A percentile compares a stretch with the other conserved stretches of the same genome.
Evolutionary conservation across 495 filamentous ascomycete genomes (phyloP).

Genomic region (Penicillium macrosclerotiorum): DNA sequence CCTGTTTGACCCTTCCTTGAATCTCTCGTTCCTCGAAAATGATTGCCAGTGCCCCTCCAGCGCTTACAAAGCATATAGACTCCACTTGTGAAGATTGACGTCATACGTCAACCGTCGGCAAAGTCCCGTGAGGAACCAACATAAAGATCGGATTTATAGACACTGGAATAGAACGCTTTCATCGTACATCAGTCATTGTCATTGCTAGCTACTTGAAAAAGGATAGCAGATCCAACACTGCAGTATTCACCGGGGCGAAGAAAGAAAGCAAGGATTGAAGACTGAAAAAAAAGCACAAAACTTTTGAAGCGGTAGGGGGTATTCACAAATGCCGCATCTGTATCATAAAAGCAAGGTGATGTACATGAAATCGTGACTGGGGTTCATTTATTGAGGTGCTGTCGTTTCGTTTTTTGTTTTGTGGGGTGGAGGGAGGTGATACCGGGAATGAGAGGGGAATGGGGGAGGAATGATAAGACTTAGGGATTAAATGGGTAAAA

Average conservation of each 20-base stretch:
- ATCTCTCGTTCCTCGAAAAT: too few relatives aligned
- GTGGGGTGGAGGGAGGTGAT: background rate
- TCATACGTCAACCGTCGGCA: too few relatives aligned
- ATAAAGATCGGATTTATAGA: too few relatives aligned
- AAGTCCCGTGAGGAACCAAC: too few relatives aligned
- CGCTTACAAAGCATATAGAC: too few relatives aligned
- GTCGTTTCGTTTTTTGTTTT: slow-evolving; percentile 7
- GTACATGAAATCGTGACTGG: slow-evolving; percentile 32
- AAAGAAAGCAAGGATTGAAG: slow-evolving; percentile 14
- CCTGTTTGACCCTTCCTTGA: too few relatives aligned
- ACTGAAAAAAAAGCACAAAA: slow-evolving; percentile 21
- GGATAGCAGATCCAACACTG: background rate
- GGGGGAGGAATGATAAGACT: background rate
- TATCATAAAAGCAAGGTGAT: slow-evolving; percentile 28
- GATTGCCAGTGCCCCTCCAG: too few relatives aligned
- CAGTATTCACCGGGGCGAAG: background rate
- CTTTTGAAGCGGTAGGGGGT: slow-evolving; percentile 33
- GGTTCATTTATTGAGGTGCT: slow-evolving; percentile 11
- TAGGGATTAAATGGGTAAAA: slow-evolving; percentile 1
- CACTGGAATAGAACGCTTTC: too few relatives aligned
- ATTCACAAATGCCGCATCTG: slow-evolving; percentile 34
- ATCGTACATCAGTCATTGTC: slow-evolving; percentile 8
- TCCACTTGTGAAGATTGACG: too few relatives aligned
- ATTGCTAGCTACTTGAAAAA: slow-evolving; percentile 8
- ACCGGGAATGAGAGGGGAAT: background rate